These are phyloP conservation scores for Babesia divergens DNA, from an alignment of 169 alveolate genomes.

Conservation along the genomic window DNA sequence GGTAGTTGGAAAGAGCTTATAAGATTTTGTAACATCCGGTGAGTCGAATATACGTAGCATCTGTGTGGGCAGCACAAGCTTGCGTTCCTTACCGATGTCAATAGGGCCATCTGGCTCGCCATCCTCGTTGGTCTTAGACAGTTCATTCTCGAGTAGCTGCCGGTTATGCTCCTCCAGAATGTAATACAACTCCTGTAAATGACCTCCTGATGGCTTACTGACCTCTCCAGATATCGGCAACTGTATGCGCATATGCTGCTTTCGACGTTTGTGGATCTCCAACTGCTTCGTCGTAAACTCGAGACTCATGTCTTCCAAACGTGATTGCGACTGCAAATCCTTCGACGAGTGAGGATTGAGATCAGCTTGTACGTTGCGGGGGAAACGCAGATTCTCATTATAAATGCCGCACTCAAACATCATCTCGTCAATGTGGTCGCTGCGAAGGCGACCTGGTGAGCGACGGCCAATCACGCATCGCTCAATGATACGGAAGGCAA, in stretches of 20 bases:
- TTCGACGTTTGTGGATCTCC: slow-evolving; percentile 2
- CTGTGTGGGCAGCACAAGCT: slow-evolving; percentile 36
- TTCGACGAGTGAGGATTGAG: slow-evolving; percentile 18
- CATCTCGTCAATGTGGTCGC: slow-evolving; percentile 65
- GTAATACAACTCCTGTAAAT: slow-evolving; percentile 45
- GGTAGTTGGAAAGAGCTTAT: slow-evolving; percentile 38
- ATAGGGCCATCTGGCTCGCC: background rate
- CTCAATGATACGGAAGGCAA: slow-evolving; percentile 4
- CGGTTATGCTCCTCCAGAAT: slow-evolving; percentile 63
- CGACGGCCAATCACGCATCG: background rate
- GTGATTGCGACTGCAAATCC: slow-evolving; percentile 3
- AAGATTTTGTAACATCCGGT: slow-evolving; percentile 8
- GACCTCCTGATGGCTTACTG: slow-evolving; percentile 24
- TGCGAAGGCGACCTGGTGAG: background rate
- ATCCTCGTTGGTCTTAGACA: background rate
- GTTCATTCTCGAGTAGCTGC: slow-evolving; percentile 32
- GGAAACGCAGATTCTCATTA: slow-evolving; percentile 29
- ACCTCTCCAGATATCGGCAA: slow-evolving; percentile 53
- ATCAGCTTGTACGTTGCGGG: slow-evolving; percentile 25
- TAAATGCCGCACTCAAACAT: slow-evolving; percentile 61
- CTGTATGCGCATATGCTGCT: slow-evolving; percentile 26
- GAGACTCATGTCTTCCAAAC: slow-evolving; percentile 22
- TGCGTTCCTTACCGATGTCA: slow-evolving; percentile 10
- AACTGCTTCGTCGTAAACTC: slow-evolving; percentile 35
- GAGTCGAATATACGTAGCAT: slow-evolving; percentile 25